Conservation (phyloP, 768 basidiomycete species). For the Termitomyces heimii region DNA sequence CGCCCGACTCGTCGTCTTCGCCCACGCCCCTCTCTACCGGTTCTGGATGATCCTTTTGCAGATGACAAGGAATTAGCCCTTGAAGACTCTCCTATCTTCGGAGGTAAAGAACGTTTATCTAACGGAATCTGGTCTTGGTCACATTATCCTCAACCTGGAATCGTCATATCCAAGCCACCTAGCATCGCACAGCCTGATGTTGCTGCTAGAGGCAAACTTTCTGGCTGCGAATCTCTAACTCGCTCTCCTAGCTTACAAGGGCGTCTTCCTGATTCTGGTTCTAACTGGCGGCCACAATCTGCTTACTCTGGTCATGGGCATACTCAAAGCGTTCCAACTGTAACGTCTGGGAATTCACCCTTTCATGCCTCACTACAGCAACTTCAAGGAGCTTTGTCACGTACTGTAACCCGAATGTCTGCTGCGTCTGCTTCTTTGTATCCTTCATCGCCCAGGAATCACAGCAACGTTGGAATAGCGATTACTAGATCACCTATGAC, state of each 20-base stretch:
- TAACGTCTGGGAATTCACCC: constrained; percentile 16
- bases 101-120: constrained; percentile 61
- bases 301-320: constrained; percentile 21
- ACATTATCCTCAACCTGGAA: constrained; percentile 39
- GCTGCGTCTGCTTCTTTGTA: constrained; percentile 44
- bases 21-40: constrained; percentile 71
- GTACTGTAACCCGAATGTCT: constrained; percentile 30
- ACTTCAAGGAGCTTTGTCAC: constrained; percentile 33
- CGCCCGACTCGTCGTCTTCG: constrained; percentile 47
- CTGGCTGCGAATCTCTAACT: constrained; percentile 5
- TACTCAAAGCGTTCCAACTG: constrained; percentile 11
- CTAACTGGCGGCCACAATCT: constrained; percentile 13
- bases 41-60: constrained; percentile 50
- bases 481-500: constrained; percentile 25
- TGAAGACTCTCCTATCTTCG: constrained; percentile 69
- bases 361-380: constrained; percentile 30
- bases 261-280: constrained; percentile 2
- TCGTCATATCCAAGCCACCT: constrained; percentile 9
- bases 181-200: constrained; percentile 2
- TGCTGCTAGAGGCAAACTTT: constrained; percentile 5
- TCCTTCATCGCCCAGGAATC: constrained; percentile 32
- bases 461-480: constrained; percentile 27
- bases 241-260: constrained; percentile 12
- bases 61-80: constrained; percentile 38
- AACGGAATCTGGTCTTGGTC: constrained; percentile 54